Evolutionary conservation across 495 filamentous ascomycete genomes (phyloP).

Genomic region (Ascodesmis nigricans): DNA sequence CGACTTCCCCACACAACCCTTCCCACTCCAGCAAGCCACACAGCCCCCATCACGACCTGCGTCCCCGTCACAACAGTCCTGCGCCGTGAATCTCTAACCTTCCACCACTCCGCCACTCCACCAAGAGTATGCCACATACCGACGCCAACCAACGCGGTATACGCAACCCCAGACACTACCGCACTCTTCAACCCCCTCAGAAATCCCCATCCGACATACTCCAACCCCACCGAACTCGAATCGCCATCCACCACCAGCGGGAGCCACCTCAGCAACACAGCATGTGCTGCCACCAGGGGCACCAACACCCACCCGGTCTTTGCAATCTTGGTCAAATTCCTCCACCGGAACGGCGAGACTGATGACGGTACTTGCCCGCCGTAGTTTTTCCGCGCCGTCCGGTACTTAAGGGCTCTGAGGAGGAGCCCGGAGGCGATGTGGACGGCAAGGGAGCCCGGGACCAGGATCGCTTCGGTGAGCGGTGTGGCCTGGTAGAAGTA

Average conservation of each 20-base stretch:
- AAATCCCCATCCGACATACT: slow-evolving; percentile 73
- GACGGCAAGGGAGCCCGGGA: slow-evolving; percentile 34
- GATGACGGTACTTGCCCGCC: slow-evolving; percentile 29
- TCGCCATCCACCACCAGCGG: slow-evolving; percentile 60
- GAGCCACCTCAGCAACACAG: slow-evolving; percentile 44
- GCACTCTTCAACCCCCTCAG: slow-evolving; percentile 33
- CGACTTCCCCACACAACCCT: slow-evolving; percentile 59
- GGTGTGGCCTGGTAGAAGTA: slow-evolving; percentile 54
- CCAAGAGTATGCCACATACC: slow-evolving; percentile 64
- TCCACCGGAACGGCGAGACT: slow-evolving; percentile 41
- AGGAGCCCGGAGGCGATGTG: slow-evolving; percentile 46
- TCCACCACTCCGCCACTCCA: slow-evolving; percentile 31
- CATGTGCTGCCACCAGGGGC: slow-evolving; percentile 44
- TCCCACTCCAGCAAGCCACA: slow-evolving; percentile 66
- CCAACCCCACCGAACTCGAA: slow-evolving; percentile 56
- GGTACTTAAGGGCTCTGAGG: slow-evolving; percentile 50
- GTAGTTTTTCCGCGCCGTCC: slow-evolving; percentile 44
- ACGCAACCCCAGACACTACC: slow-evolving; percentile 40
- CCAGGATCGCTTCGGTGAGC: slow-evolving; percentile 39
- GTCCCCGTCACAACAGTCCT: slow-evolving; percentile 48
- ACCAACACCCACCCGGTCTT: slow-evolving; percentile 42
- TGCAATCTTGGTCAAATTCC: slow-evolving; percentile 33
- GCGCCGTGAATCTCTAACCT: slow-evolving; percentile 32
- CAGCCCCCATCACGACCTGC: slow-evolving; percentile 30
- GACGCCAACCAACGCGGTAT: slow-evolving; percentile 40